Base-by-base conservation (phyloP, 345 rosid species). In the Salix arbutifolia region DNA sequence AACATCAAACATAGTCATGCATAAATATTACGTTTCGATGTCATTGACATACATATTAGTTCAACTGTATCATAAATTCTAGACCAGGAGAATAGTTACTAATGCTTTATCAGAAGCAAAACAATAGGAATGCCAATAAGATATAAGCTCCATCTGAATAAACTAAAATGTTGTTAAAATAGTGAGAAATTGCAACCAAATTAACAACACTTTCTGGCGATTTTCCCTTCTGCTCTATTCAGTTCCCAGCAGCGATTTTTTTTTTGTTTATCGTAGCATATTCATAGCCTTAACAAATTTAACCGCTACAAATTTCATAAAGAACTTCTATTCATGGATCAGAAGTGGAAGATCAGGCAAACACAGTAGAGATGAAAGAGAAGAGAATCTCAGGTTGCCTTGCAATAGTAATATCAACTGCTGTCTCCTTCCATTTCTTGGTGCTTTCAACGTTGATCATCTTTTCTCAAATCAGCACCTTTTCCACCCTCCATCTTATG, bases 341-440 rank as follows among this genome's bases (percentile, higher is more conserved):
- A 26, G 26, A 10, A 73, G 35, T 26, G 76, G 37, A 28, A 50
- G 28, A 28, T 14, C 64, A 38, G 76, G 42, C 60, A 4, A 8
- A 13, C 31, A 46, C 2, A 11, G 7, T 5, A 37, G 67, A 56
- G 38, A 67, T 38, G 68, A 16, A 21, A 60, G 33, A 17, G 23
- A 33, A 13, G 25, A 33, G 28, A 40, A 30, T 60, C 35, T 16
- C 52, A 60, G 11, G 44, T 14, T 76, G 31, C 46, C 71, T 19
- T 62, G 58, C 69, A 62, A 30, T 53, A 50, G 64, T 18, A 21
- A 38, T 25, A 19, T 5, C 21, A 71, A 23, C 9, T 65, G 25
- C 5, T 56, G 69, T 69, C 16, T 71, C 78, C 69, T 28, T 73
- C 71, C 65, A 6, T 71, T 56, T 66, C 64, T 52, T 31, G 11